phyloP scores from a whole-genome alignment of 2,329 filamentous ascomycete genomes.

The Ophiostoma ips region DNA sequence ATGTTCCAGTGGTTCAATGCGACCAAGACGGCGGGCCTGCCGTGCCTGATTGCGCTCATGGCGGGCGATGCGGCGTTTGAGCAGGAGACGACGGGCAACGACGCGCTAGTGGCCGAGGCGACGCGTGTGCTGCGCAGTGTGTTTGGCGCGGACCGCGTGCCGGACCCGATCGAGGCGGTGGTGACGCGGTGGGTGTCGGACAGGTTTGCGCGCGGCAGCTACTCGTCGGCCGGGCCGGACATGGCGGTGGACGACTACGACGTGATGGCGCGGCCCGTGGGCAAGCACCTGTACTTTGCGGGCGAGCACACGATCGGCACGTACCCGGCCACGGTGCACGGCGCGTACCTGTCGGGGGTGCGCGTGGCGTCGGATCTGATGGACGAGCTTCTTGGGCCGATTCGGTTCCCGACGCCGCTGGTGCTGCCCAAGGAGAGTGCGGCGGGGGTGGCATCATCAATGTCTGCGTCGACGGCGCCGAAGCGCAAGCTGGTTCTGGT shows the following conservation, averaged over 20 bases:
- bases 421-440: constrained; percentile 48
- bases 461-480: too few relatives aligned
- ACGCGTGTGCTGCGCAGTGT: constrained; percentile 63
- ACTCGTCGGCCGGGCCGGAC: constrained; percentile 78
- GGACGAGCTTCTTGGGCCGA: constrained; percentile 65
- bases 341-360: constrained; percentile 85
- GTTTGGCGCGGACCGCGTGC: constrained; percentile 52
- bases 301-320: constrained; percentile 94
- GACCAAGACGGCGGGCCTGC: constrained; percentile 75
- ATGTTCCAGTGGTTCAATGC: constrained; percentile 99
- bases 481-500: constrained; percentile 40
- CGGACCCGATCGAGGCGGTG: constrained; percentile 69
- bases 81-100: constrained; percentile 63
- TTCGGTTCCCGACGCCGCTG: constrained; percentile 62
- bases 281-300: constrained; percentile 75
- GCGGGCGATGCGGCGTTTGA: constrained; percentile 87
- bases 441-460: background rate
- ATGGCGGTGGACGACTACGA: constrained; percentile 86
- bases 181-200: constrained; percentile 89
- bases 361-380: constrained; percentile 79
- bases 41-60: constrained; percentile 84
- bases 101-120: constrained; percentile 66
- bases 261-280: constrained; percentile 69
- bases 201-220: constrained; percentile 82
- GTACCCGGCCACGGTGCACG: constrained; percentile 92